These are phyloP conservation scores for Mycena capillaripes DNA, from an alignment of 768 basidiomycete genomes.

Conservation along the genomic window DNA sequence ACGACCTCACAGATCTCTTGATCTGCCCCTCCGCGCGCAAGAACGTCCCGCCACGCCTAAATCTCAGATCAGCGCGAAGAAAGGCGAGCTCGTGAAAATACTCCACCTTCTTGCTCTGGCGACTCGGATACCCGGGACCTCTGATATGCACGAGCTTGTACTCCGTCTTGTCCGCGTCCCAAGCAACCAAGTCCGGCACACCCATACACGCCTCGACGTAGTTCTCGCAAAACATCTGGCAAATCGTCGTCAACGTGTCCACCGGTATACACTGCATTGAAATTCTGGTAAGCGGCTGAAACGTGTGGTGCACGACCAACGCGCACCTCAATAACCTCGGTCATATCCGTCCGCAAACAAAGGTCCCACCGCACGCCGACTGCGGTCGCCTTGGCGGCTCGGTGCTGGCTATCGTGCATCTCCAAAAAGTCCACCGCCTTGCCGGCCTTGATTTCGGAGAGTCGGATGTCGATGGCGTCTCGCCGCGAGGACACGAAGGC, in stretches of 20 bases:
- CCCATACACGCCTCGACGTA: conserved; percentile 11
- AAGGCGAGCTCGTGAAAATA: too few species aligned
- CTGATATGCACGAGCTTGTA: conserved; percentile 24
- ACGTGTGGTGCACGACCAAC: too few species aligned
- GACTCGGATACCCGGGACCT: conserved; percentile 6
- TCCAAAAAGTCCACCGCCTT: conserved; percentile 61
- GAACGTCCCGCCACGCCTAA: conserved; percentile 38
- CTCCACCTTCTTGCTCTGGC: conserved; percentile 17
- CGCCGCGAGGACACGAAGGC: conserved; percentile 70
- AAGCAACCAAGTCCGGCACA: conserved; percentile 18
- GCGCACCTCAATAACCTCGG: conserved; percentile 52
- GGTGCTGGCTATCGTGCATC: conserved; percentile 64
- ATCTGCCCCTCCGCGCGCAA: conserved; percentile 28
- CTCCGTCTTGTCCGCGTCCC: neutral
- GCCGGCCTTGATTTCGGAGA: conserved; percentile 61
- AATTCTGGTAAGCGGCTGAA: neutral
- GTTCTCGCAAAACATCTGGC: conserved; percentile 31
- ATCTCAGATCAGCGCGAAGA: neutral
- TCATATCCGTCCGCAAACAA: conserved; percentile 65
- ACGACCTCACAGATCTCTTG: conserved; percentile 36
- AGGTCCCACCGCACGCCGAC: conserved; percentile 79
- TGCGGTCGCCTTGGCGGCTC: conserved; percentile 66
- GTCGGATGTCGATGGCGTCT: conserved; percentile 64
- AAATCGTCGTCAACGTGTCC: neutral
- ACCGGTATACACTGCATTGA: conserved; percentile 2